Conservation (phyloP, 179 eudicot genomes). For the Silene noctiflora region DNA sequence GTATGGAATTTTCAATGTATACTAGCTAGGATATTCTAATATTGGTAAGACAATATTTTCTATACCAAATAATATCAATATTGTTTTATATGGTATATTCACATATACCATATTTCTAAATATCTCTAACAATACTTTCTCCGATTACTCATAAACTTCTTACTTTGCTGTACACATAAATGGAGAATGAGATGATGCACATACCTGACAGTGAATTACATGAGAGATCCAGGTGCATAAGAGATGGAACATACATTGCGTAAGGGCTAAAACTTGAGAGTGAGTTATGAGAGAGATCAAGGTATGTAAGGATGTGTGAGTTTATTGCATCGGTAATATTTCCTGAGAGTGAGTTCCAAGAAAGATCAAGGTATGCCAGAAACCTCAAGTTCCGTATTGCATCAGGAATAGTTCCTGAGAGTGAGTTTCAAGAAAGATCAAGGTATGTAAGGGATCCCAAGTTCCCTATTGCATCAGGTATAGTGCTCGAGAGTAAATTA, state of each 20-base stretch:
- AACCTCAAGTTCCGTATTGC: conserved; percentile 10
- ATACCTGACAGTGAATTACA: neutral
- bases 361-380: conserved; percentile 12
- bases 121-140: too few relatives aligned
- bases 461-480: neutral
- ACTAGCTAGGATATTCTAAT: too few relatives aligned
- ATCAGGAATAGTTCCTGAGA: conserved; percentile 18
- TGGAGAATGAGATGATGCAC: too few relatives aligned
- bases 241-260: neutral
- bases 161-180: too few relatives aligned
- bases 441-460: conserved; percentile 5
- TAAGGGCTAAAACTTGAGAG: conserved; percentile 4
- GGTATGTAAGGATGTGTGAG: neutral
- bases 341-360: conserved; percentile 7
- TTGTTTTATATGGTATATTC: too few relatives aligned
- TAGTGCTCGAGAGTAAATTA: neutral
- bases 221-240: neutral
- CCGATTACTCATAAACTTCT: too few relatives aligned
- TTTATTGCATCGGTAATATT: conserved; percentile 2
- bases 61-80: too few relatives aligned
- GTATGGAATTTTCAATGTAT: too few relatives aligned
- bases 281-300: neutral
- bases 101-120: too few relatives aligned
- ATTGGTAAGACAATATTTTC: too few relatives aligned
- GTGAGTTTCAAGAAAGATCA: conserved; percentile 2